phyloP scores from a whole-genome alignment of 1,284 basidiomycete genomes.

The Chalciporus sp. region DNA sequence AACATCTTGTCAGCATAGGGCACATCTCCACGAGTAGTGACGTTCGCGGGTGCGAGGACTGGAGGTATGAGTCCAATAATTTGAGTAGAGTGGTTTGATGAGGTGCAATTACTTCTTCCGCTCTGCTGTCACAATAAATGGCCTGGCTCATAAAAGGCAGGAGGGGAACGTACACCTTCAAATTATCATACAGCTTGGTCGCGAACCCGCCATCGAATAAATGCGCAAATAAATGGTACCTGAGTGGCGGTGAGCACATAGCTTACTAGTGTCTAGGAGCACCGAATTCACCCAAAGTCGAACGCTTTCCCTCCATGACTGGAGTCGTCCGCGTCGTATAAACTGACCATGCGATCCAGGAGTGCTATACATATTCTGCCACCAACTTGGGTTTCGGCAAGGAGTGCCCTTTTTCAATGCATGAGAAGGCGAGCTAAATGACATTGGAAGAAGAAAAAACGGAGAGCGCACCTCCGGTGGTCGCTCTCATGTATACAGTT shows the following conservation, averaged over 20 bases:
- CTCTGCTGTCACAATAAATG: slow-evolving; percentile 41
- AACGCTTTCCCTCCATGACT: slow-evolving; percentile 67
- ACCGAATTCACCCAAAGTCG: slow-evolving; percentile 62
- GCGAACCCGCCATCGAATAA: slow-evolving; percentile 54
- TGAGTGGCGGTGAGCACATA: slow-evolving; percentile 26
- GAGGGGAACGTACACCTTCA: slow-evolving; percentile 48
- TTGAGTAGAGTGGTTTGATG: slow-evolving; percentile 86
- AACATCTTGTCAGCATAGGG: slow-evolving; percentile 52
- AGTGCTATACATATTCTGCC: slow-evolving; percentile 61
- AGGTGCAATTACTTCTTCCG: slow-evolving; percentile 75
- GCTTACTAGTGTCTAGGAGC: neutral
- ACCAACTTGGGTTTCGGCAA: slow-evolving; percentile 56
- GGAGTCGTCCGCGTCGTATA: slow-evolving; percentile 66
- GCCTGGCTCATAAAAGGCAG: slow-evolving; percentile 4
- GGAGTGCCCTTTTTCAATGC: slow-evolving; percentile 44
- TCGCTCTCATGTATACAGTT: slow-evolving; percentile 67
- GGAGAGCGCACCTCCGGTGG: slow-evolving; percentile 55
- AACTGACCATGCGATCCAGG: slow-evolving; percentile 65
- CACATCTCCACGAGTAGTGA: slow-evolving; percentile 48
- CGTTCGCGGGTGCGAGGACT: slow-evolving; percentile 40
- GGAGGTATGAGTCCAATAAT: slow-evolving; percentile 79
- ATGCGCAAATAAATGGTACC: slow-evolving; percentile 58
- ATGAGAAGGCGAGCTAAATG: slow-evolving; percentile 1
- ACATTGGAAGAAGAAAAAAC: neutral
- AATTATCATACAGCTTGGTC: slow-evolving; percentile 51